Percentiles rank a stretch among this genome's conserved stretches.
Conservation (phyloP, 805 yeast species). For the Nakazawaea sp. region DNA sequence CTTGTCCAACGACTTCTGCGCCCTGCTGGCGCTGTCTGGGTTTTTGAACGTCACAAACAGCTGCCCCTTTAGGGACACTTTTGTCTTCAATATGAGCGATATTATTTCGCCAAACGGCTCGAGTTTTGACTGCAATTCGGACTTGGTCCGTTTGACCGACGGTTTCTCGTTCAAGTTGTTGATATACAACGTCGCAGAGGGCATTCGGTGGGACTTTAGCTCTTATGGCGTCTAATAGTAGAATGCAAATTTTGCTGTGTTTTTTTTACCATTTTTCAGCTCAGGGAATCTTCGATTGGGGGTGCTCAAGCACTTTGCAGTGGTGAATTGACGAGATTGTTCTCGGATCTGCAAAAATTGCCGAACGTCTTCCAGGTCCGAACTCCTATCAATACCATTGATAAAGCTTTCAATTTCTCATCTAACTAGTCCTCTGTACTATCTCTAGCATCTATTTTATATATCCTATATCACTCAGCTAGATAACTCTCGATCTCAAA, state of each 20-base stretch:
- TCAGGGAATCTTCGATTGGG: no score
- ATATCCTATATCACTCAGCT: conserved; percentile 21
- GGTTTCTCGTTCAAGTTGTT: conserved; percentile 70
- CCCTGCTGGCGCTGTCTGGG: conserved; percentile 34
- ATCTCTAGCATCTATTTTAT: not conserved
- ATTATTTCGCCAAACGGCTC: conserved; percentile 38
- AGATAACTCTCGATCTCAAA: conserved; percentile 64
- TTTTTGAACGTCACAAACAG: conserved; percentile 62
- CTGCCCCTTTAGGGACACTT: conserved; percentile 70
- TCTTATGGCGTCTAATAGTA: no score
- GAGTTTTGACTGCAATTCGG: conserved; percentile 27
- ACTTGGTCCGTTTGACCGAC: conserved; percentile 41
- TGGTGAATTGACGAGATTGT: no score
- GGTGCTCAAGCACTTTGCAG: no score
- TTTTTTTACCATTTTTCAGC: no score
- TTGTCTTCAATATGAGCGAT: conserved; percentile 50
- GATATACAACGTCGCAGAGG: conserved; percentile 39
- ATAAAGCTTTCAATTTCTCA: no score
- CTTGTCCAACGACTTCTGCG: conserved; percentile 35
- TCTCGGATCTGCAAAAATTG: no score
- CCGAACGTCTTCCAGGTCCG: no score
- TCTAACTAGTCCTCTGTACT: no score
- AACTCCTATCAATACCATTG: no score
- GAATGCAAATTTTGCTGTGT: no score
- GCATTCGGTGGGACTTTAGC: no score